Evolutionary conservation across 1,284 basidiomycete genomes (phyloP), one percentile per base, ranked within the genome.

Genomic region (Porodaedalea pini): DNA sequence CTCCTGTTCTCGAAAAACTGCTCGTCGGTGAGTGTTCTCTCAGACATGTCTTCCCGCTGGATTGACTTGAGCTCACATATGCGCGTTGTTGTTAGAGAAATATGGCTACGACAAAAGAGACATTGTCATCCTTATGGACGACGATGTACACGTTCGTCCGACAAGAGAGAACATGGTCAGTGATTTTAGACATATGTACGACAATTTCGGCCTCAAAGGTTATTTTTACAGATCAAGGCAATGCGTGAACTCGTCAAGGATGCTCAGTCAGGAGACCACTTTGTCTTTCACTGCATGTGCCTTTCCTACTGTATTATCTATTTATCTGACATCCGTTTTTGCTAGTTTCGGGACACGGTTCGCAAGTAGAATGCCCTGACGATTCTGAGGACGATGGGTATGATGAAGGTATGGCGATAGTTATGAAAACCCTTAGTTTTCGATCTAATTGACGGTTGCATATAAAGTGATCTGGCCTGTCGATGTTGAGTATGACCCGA

Each of bases 341-440:
- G 8, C 27, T 45, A 63, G 62, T 56, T 50, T 61, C 60, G 2
- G 62, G 62, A 15, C 62, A 63, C 44, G 61, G 60, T 11, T 56
- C 57, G 23, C 62, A 63, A 40, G 32, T 62, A 15, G 29, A 27
- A 29, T 57, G 62, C 21, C 4, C 13, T 2, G 51, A 57, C 45
- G 45, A 41, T 3, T 51, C 54, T 13, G 62, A 63, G 54, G 47
- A 45, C 3, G 62, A 63, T 37, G 60, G 60, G 3, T 21, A 37
- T 21, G 62, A 63, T 36, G 62, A 63, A 53, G 60, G 60, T 61
- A 48, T 21, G 15, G 40, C 10, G 11, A 11, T n/a, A 5, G 39
- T 23, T 4, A 23, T 41, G 2, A 27, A 13, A n/a, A 17, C 32
- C 11, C 25, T 23, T 25, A 1, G 10, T 36, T 40, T 17, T 36